Percentiles rank a stretch among this genome's conserved stretches.
Conservation (phyloP, 441 rosid genomes). For the Mallotus repandus region DNA sequence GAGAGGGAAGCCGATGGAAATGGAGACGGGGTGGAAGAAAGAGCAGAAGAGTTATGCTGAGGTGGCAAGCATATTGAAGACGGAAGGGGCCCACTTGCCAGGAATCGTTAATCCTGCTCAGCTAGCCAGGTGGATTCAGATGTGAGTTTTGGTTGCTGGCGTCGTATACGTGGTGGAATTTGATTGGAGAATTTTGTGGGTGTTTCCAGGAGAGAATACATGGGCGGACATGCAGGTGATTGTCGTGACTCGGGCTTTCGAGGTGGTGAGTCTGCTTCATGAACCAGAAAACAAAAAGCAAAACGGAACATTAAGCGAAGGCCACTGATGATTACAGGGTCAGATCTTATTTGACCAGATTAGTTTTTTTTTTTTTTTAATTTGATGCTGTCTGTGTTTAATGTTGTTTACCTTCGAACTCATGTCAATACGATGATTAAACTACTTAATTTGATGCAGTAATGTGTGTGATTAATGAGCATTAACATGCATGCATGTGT, state of each 20-base stretch:
- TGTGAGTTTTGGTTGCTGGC: slow-evolving; percentile 25
- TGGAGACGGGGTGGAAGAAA: slow-evolving; percentile 29
- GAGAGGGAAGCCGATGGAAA: slow-evolving; percentile 22
- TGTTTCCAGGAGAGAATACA: background rate
- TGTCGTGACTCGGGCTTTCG: background rate
- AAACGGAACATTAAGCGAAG: background rate
- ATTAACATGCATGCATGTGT: too few relatives aligned
- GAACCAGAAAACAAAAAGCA: background rate
- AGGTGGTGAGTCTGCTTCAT: slow-evolving; percentile 21
- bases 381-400: background rate
- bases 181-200: background rate
- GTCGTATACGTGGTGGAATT: slow-evolving; percentile 7
- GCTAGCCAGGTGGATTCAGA: slow-evolving; percentile 66
- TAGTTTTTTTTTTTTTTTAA: background rate
- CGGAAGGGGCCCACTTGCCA: slow-evolving; percentile 54
- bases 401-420: background rate
- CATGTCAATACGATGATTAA: background rate
- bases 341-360: background rate
- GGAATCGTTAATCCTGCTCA: slow-evolving; percentile 72
- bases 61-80: slow-evolving; percentile 63
- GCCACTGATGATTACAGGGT: background rate
- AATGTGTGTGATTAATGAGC: too few relatives aligned
- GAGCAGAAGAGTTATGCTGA: slow-evolving; percentile 43
- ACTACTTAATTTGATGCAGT: too few relatives aligned
- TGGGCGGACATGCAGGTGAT: background rate